These are phyloP conservation scores for Mycena rosella DNA, from an alignment of 768 basidiomycete species.

Conservation along the genomic window DNA sequence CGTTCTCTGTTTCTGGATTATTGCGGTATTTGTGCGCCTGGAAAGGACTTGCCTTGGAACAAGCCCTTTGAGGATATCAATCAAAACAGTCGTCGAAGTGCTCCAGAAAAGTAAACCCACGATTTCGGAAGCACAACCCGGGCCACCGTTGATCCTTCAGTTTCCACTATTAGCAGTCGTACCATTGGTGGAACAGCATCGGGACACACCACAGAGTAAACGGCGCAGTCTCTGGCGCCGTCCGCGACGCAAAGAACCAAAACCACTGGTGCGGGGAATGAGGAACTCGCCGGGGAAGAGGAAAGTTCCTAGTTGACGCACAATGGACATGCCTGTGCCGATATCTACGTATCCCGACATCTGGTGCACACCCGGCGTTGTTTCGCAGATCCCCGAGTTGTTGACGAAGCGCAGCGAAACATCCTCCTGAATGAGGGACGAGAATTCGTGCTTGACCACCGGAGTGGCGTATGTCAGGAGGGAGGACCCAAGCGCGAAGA, in stretches of 20 bases:
- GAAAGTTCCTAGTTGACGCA: constrained; percentile 38
- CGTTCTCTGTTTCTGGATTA: constrained; percentile 59
- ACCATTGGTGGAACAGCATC: background rate
- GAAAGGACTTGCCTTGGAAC: constrained; percentile 62
- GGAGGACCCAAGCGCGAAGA: constrained; percentile 15
- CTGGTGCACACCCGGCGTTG: constrained; percentile 61
- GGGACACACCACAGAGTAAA: constrained; percentile 70
- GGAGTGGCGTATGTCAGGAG: constrained; percentile 11
- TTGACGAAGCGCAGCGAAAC: constrained; percentile 46
- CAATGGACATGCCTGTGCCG: constrained; percentile 64
- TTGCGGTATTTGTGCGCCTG: too few species aligned
- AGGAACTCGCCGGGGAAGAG: background rate
- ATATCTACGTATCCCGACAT: constrained; percentile 66
- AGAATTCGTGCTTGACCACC: constrained; percentile 27
- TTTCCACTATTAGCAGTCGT: background rate
- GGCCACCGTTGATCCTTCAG: constrained; percentile 59
- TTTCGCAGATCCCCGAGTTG: constrained; percentile 67
- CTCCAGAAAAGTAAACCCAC: constrained; percentile 35
- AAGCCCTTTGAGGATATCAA: constrained; percentile 47
- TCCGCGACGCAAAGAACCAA: constrained; percentile 79
- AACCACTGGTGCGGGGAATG: constrained; percentile 65
- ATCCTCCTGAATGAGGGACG: constrained; percentile 28
- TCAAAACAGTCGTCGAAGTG: background rate
- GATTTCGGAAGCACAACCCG: constrained; percentile 74
- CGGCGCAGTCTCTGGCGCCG: constrained; percentile 70